These are phyloP conservation scores for Apiospora malaysiana DNA, from an alignment of 2,329 filamentous ascomycete genomes.

Conservation along the genomic window DNA sequence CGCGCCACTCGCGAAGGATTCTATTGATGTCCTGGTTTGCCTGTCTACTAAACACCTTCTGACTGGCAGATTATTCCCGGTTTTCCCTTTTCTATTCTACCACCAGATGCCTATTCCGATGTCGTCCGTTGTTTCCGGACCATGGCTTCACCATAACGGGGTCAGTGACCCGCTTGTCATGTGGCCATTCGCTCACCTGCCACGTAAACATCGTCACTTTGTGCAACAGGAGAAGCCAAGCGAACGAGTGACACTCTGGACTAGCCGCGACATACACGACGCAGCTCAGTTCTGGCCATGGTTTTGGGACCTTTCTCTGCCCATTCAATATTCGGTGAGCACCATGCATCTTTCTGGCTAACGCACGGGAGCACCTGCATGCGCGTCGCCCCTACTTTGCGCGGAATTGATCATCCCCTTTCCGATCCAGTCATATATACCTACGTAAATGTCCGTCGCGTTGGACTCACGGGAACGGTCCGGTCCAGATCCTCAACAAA, in stretches of 20 bases:
- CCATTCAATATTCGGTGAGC: too few species aligned
- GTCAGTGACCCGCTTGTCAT: conserved; percentile 15
- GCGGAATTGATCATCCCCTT: background rate
- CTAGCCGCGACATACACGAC: background rate
- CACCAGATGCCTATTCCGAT: background rate
- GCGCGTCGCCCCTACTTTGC: background rate
- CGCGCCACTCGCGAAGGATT: background rate
- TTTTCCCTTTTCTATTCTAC: background rate
- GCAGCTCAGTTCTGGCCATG: too few species aligned
- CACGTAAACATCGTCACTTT: conserved; percentile 14
- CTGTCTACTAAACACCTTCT: background rate
- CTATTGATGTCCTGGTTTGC: background rate
- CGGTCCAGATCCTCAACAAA: background rate
- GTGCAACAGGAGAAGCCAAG: background rate
- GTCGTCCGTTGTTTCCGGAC: background rate
- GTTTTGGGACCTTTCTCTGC: too few species aligned
- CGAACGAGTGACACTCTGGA: background rate
- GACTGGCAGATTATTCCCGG: background rate
- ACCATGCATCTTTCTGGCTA: background rate
- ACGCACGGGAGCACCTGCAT: background rate
- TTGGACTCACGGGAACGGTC: background rate
- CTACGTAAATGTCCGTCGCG: too few species aligned
- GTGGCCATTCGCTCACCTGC: conserved; percentile 12
- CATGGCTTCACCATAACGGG: conserved; percentile 9
- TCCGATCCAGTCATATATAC: background rate